These are phyloP conservation scores for Saturnispora besseyi DNA, from an alignment of 805 yeast species.

Conservation along the genomic window DNA sequence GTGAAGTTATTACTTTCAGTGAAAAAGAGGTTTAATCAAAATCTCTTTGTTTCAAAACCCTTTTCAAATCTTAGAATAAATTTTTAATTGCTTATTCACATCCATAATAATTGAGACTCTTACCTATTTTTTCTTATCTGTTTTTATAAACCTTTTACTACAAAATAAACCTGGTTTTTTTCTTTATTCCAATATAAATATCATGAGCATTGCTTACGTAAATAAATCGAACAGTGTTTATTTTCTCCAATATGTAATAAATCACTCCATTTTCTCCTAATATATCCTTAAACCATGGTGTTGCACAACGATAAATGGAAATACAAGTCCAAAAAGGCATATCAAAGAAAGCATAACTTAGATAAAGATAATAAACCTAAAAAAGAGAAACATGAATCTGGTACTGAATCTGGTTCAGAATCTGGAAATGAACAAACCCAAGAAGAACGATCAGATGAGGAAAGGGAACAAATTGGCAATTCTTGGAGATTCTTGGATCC, in stretches of 20 bases:
- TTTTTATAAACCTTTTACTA: too few relatives aligned
- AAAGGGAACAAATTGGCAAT: slow-evolving; percentile 14
- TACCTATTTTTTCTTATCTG: too few relatives aligned
- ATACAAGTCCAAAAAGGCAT: slow-evolving; percentile 33
- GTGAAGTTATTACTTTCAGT: slow-evolving; percentile 8
- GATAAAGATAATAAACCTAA: slow-evolving; percentile 9
- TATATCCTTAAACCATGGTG: slow-evolving; percentile 30
- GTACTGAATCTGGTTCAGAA: background rate
- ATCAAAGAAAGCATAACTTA: slow-evolving; percentile 36
- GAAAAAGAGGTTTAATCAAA: slow-evolving; percentile 4
- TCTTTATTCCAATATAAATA: too few relatives aligned
- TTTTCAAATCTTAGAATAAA: background rate
- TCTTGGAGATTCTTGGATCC: slow-evolving; percentile 25
- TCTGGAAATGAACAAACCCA: background rate
- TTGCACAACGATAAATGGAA: slow-evolving; percentile 48
- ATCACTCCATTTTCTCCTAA: too few relatives aligned
- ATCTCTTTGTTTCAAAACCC: background rate
- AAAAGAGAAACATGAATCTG: background rate
- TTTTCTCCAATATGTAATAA: too few relatives aligned
- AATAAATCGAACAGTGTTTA: too few relatives aligned
- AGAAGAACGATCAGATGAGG: slow-evolving; percentile 6
- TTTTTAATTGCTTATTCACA: background rate
- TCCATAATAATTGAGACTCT: too few relatives aligned
- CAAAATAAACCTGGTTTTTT: too few relatives aligned
- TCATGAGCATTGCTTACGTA: too few relatives aligned